Conservation (phyloP, 1,284 basidiomycete species). For the Vanrija sp. region DNA sequence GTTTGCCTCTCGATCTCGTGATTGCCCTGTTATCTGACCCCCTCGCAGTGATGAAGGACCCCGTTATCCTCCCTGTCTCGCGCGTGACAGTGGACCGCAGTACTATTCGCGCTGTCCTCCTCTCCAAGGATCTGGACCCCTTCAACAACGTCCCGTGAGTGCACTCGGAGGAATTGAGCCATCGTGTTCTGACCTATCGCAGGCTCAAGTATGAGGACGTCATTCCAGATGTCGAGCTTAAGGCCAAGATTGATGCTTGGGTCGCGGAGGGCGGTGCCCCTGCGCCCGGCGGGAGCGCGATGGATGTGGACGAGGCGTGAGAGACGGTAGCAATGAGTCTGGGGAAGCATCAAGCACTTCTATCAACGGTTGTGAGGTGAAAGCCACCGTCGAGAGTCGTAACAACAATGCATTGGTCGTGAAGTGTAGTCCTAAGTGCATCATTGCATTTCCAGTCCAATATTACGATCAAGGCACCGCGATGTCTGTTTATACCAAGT, state of each 20-base stretch:
- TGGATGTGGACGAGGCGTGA: slow-evolving; percentile 42
- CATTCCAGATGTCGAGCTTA: slow-evolving; percentile 63
- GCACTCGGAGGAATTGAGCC: no score
- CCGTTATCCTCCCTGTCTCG: slow-evolving; percentile 85
- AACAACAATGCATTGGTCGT: no score
- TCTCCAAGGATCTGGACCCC: slow-evolving; percentile 86
- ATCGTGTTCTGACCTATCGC: background rate
- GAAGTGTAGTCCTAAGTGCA: no score
- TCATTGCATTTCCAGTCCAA: no score
- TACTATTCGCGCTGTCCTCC: slow-evolving; percentile 91
- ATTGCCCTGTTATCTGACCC: slow-evolving; percentile 1
- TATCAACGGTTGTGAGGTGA: no score
- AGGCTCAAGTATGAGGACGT: slow-evolving; percentile 72
- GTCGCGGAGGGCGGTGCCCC: slow-evolving; percentile 51
- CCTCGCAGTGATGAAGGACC: slow-evolving; percentile 86
- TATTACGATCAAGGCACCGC: no score
- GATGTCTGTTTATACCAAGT: no score
- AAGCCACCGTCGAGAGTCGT: no score
- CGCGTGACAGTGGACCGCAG: slow-evolving; percentile 75
- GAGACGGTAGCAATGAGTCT: background rate
- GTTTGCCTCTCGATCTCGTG: background rate
- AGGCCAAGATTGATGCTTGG: slow-evolving; percentile 62
- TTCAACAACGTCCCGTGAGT: slow-evolving; percentile 73
- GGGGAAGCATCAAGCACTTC: background rate
- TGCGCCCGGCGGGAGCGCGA: slow-evolving; percentile 8